A percentile compares a stretch with the other conserved stretches of the same genome.
Evolutionary conservation across 495 filamentous ascomycete species (phyloP).

Genomic region (Pyrenula massariospora): DNA sequence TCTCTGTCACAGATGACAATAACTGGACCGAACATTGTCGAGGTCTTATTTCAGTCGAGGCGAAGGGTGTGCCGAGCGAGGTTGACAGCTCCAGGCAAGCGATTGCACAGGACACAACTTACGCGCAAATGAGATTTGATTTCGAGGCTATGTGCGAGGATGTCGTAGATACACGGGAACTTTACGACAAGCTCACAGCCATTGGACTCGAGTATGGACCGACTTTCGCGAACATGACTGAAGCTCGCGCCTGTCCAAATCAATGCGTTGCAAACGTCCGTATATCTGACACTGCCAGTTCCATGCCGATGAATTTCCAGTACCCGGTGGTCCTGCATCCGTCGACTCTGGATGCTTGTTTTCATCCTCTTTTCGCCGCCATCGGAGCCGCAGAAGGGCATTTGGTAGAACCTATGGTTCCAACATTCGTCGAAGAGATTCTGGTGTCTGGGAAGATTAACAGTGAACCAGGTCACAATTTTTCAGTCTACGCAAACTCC

Average conservation of each 20-base stretch:
- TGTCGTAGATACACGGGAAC: neutral
- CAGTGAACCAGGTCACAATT: neutral
- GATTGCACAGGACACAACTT: no score
- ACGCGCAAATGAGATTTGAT: no score
- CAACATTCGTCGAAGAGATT: neutral
- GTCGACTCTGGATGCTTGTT: neutral
- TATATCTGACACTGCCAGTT: neutral
- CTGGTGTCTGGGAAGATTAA: neutral
- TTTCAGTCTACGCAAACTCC: neutral
- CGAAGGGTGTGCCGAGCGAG: no score
- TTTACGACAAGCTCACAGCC: neutral
- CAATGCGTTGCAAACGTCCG: neutral
- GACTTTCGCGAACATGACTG: neutral
- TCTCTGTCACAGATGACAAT: slow-evolving; percentile 4
- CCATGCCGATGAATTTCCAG: neutral
- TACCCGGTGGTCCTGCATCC: neutral
- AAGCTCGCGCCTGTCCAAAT: neutral
- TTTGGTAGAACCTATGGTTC: neutral
- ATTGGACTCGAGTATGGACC: neutral
- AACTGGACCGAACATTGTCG: slow-evolving; percentile 8
- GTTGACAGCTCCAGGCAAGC: no score
- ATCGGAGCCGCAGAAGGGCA: neutral
- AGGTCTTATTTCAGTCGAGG: slow-evolving; percentile 15
- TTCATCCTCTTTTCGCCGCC: no score
- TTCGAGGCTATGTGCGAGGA: no score